phyloP scores from a whole-genome alignment of 805 yeast genomes.

The Hanseniaspora osmophila region DNA sequence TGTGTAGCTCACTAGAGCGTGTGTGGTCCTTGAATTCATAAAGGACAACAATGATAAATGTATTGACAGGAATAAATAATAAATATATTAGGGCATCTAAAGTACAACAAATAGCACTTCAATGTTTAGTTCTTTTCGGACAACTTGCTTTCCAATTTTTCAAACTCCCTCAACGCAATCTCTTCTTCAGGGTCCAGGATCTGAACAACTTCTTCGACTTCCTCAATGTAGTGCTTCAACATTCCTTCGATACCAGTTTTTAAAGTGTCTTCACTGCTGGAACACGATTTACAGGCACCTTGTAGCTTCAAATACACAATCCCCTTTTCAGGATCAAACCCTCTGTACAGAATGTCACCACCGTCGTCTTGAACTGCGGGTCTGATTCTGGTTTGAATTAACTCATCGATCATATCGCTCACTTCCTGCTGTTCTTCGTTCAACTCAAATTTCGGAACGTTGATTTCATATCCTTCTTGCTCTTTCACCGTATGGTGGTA shows the following conservation, averaged over 20 bases:
- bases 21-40: no score
- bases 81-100: no score
- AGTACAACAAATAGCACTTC: no score
- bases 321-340: slow-evolving; percentile 75
- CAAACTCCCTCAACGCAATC: slow-evolving; percentile 70
- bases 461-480: background rate
- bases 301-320: slow-evolving; percentile 76
- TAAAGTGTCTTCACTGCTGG: slow-evolving; percentile 78
- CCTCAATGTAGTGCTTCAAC: slow-evolving; percentile 94
- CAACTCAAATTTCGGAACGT: slow-evolving; percentile 8
- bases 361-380: slow-evolving; percentile 99
- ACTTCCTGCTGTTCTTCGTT: slow-evolving; percentile 65
- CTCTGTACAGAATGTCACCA: slow-evolving; percentile 85
- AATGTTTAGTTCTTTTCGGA: background rate
- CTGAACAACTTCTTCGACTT: slow-evolving; percentile 78
- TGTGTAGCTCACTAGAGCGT: no score
- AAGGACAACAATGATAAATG: background rate
- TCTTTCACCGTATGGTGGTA: background rate
- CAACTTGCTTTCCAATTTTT: slow-evolving; percentile 57
- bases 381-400: slow-evolving; percentile 84
- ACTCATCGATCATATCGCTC: slow-evolving; percentile 78
- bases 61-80: background rate
- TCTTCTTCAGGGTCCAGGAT: slow-evolving; percentile 67
- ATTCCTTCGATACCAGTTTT: slow-evolving; percentile 95
- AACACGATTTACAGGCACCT: slow-evolving; percentile 94